phyloP scores from a whole-genome alignment of 176 grass and related monocot species.

The Metroxylon sagu region DNA sequence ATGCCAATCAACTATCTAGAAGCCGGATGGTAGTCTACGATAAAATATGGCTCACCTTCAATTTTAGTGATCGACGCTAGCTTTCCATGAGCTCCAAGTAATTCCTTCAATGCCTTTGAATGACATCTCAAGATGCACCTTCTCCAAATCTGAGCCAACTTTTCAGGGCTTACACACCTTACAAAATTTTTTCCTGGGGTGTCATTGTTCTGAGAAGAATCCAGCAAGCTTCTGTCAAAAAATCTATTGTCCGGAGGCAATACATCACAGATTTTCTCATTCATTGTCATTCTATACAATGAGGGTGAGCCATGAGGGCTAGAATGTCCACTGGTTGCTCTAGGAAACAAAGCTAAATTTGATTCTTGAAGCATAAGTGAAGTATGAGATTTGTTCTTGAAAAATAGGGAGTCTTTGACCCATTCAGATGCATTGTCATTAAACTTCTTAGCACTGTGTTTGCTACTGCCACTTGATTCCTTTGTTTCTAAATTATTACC shows the following conservation, averaged over 20 bases:
- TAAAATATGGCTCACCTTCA: slow-evolving; percentile 36
- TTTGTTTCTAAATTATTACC: slow-evolving; percentile 58
- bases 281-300: slow-evolving; percentile 28
- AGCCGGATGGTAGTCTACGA: too few relatives aligned
- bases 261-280: slow-evolving; percentile 1
- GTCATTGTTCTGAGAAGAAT: slow-evolving; percentile 26
- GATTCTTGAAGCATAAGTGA: slow-evolving; percentile 21
- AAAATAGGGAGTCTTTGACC: slow-evolving; percentile 38
- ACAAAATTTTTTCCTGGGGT: slow-evolving; percentile 17
- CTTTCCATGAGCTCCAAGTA: slow-evolving; percentile 58
- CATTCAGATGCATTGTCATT: slow-evolving; percentile 36
- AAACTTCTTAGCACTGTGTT: slow-evolving; percentile 42
- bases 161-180: slow-evolving; percentile 32
- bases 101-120: slow-evolving; percentile 56
- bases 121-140: slow-evolving; percentile 68
- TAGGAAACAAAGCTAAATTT: slow-evolving; percentile 28
- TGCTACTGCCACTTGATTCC: slow-evolving; percentile 55
- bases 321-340: slow-evolving; percentile 23
- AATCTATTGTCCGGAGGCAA: slow-evolving; percentile 39
- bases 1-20: too few relatives aligned
- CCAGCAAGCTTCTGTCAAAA: slow-evolving; percentile 32
- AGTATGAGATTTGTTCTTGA: slow-evolving; percentile 39
- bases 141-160: slow-evolving; percentile 57
- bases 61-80: slow-evolving; percentile 49
- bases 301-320: slow-evolving; percentile 24